Percentiles rank a stretch among this genome's conserved stretches.
Conservation (phyloP, 805 yeast species). For the Cyberlindnera bimundalis region DNA sequence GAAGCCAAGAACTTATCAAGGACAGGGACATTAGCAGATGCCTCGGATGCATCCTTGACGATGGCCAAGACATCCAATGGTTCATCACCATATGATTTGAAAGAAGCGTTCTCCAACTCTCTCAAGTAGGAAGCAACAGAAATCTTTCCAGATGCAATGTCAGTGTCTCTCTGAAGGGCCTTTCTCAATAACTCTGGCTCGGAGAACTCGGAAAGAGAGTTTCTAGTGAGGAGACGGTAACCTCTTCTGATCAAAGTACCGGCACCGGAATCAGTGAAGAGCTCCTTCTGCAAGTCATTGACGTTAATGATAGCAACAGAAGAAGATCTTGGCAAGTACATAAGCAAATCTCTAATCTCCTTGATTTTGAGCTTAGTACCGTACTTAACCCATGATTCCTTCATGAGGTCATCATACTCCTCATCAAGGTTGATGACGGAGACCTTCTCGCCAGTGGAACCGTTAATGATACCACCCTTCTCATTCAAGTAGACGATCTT, state of each 20-base stretch:
- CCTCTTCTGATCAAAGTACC: constrained; percentile 99
- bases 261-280: constrained; percentile 98
- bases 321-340: constrained; percentile 92
- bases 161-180: constrained; percentile 75
- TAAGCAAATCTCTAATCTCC: constrained; percentile 91
- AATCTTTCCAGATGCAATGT: constrained; percentile 61
- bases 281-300: constrained; percentile 91
- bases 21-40: constrained; percentile 48
- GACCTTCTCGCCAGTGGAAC: constrained; percentile 85
- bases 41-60: constrained; percentile 49
- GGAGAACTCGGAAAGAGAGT: constrained; percentile 62
- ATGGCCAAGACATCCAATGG: constrained; percentile 93
- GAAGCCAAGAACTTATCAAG: constrained; percentile 85
- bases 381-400: constrained; percentile 96
- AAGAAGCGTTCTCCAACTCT: constrained; percentile 55
- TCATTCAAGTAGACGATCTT: constrained; percentile 95
- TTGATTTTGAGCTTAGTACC: constrained; percentile 97
- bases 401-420: constrained; percentile 86
- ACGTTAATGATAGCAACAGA: constrained; percentile 97
- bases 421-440: constrained; percentile 92
- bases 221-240: constrained; percentile 74
- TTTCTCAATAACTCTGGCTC: constrained; percentile 74
- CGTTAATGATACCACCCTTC: constrained; percentile 95
- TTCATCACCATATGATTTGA: constrained; percentile 90
- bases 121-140: constrained; percentile 82